A percentile compares a stretch with the other conserved stretches of the same genome.
Evolutionary conservation across 108 stramenopile genomes (phyloP).

Genomic region (Nitzschia sp.): DNA sequence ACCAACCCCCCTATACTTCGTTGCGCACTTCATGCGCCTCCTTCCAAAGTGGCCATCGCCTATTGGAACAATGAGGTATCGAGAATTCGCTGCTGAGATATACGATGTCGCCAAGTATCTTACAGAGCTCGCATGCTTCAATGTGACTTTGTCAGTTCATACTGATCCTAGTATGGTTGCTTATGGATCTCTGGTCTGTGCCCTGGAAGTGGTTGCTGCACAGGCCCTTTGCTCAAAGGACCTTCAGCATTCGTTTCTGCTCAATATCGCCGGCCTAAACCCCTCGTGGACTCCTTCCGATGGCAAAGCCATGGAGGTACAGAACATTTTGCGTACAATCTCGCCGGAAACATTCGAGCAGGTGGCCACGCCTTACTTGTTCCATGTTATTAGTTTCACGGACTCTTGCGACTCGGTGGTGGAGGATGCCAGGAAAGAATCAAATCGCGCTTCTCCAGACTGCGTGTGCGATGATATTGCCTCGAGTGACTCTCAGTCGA

Average conservation of each 20-base stretch:
- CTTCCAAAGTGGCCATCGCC: slow-evolving; percentile 34
- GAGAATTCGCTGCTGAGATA: slow-evolving; percentile 5
- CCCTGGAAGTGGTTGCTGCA: slow-evolving; percentile 42
- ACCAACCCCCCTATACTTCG: slow-evolving; percentile 51
- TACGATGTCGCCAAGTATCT: slow-evolving; percentile 52
- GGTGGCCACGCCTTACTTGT: no score
- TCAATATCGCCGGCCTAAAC: not conserved
- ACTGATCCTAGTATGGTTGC: slow-evolving; percentile 54
- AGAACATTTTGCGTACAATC: not conserved
- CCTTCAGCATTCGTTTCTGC: slow-evolving; percentile 9
- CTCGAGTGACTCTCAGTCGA: no score
- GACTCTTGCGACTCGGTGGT: no score
- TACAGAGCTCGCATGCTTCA: slow-evolving; percentile 57
- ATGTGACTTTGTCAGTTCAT: slow-evolving; percentile 36
- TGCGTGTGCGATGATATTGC: no score
- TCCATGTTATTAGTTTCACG: no score
- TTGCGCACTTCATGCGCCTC: slow-evolving; percentile 37
- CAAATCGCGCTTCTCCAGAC: no score
- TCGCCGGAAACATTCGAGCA: not conserved
- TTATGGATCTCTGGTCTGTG: slow-evolving; percentile 63
- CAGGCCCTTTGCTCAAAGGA: slow-evolving; percentile 2
- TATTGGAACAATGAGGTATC: not conserved
- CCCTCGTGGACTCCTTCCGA: slow-evolving; percentile 4
- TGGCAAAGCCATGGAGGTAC: not conserved
- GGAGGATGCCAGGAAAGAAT: no score